A percentile compares a stretch with the other conserved stretches of the same genome.
phyloP scores from a whole-genome alignment of 2,329 filamentous ascomycete species.

The Stemphylium beticola region DNA sequence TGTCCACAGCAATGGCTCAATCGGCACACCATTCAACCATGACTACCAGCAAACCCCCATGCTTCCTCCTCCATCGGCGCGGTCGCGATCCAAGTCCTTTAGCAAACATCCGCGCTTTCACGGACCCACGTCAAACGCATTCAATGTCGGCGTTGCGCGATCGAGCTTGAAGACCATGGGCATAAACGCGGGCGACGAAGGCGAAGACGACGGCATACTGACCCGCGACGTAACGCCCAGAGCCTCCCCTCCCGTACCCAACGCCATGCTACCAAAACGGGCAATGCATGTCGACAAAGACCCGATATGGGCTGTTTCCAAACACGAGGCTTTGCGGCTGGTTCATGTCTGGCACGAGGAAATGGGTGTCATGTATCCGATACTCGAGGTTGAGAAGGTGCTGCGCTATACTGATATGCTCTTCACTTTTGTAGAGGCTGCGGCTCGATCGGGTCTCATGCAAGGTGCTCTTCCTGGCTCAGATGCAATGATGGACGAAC shows the following conservation, averaged over 20 bases:
- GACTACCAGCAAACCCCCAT: slow-evolving; percentile 45
- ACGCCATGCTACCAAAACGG: slow-evolving; percentile 19
- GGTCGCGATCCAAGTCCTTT: slow-evolving; percentile 43
- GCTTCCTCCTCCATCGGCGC: slow-evolving; percentile 45
- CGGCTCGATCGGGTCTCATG: slow-evolving; percentile 64
- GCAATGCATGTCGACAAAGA: slow-evolving; percentile 64
- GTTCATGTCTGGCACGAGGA: slow-evolving; percentile 87
- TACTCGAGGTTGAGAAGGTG: slow-evolving; percentile 75
- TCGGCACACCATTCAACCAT: slow-evolving; percentile 38
- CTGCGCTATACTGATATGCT: slow-evolving; percentile 73
- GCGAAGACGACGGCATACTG: slow-evolving; percentile 63
- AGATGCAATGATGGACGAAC: slow-evolving; percentile 67
- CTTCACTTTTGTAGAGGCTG: slow-evolving; percentile 75
- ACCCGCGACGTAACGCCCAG: slow-evolving; percentile 62
- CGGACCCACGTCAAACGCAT: slow-evolving; percentile 83
- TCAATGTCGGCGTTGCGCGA: slow-evolving; percentile 85
- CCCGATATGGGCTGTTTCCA: slow-evolving; percentile 78
- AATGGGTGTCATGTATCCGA: slow-evolving; percentile 89
- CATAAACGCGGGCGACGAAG: slow-evolving; percentile 70
- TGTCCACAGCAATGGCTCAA: slow-evolving; percentile 36
- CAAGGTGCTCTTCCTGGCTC: slow-evolving; percentile 60
- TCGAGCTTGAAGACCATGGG: slow-evolving; percentile 89
- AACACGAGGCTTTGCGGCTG: slow-evolving; percentile 79
- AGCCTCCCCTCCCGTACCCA: slow-evolving; percentile 49
- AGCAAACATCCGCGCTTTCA: slow-evolving; percentile 71